Evolutionary conservation across 805 yeast genomes (phyloP).

Genomic region (Yarrowia bubula): DNA sequence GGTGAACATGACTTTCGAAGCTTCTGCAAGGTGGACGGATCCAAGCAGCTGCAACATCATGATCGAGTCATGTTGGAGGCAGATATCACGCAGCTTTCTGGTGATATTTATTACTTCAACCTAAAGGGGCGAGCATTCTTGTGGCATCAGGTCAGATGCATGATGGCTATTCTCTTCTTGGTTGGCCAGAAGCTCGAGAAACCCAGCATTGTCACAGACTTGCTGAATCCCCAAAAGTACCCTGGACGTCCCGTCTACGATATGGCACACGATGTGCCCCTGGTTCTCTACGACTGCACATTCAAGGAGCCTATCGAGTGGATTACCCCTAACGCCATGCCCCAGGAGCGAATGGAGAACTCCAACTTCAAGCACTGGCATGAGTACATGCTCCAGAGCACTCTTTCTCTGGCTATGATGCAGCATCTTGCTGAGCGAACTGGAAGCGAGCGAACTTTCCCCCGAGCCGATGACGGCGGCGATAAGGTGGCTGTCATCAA

Average conservation of each 20-base stretch:
- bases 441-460: constrained; percentile 31
- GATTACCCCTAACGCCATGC: constrained; percentile 37
- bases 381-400: constrained; percentile 14
- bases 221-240: constrained; percentile 54
- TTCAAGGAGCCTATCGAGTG: constrained; percentile 67
- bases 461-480: constrained; percentile 32
- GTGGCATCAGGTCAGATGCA: constrained; percentile 98
- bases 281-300: constrained; percentile 81
- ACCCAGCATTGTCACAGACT: constrained; percentile 53
- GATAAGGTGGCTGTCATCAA: constrained; percentile 46
- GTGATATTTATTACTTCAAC: constrained; percentile 65
- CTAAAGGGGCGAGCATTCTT: constrained; percentile 84
- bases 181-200: constrained; percentile 77
- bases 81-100: constrained; percentile 43
- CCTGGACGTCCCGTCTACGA: constrained; percentile 77
- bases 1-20: constrained; percentile 92
- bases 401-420: constrained; percentile 19
- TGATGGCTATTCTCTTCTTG: constrained; percentile 78
- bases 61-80: constrained; percentile 59
- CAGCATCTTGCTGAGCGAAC: constrained; percentile 30
- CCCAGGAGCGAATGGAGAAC: not conserved
- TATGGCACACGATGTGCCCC: constrained; percentile 87
- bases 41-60: constrained; percentile 84
- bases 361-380: constrained; percentile 20
- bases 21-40: constrained; percentile 91